Percentiles rank a stretch among this genome's conserved stretches.
Conservation (phyloP, 192 early-diverging fungal species). For the Backusella sp. region DNA sequence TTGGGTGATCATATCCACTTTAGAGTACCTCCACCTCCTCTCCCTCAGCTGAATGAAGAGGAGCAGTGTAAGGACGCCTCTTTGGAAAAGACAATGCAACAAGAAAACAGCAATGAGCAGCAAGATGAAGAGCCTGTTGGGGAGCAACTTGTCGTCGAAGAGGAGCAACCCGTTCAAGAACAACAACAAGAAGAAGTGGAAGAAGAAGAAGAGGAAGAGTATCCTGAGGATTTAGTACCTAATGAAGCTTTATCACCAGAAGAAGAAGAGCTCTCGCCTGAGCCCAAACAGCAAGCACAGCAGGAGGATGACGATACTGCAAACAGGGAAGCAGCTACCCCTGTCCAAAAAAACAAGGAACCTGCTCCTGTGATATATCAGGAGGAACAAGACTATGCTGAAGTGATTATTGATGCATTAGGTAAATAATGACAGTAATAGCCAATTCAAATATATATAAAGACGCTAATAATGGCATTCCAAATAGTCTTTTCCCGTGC, state of each 20-base stretch:
- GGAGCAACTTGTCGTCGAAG: not conserved
- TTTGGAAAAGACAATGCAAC: not conserved
- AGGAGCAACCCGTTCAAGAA: conserved; percentile 12
- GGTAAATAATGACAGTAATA: conserved; percentile 12
- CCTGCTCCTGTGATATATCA: not conserved
- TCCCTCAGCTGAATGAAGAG: not conserved
- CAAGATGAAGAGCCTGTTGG: not conserved
- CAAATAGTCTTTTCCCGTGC: conserved; percentile 46
- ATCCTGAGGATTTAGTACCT: not conserved
- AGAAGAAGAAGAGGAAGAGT: conserved; percentile 1
- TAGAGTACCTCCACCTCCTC: conserved; percentile 22
- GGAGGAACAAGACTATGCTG: conserved; percentile 36
- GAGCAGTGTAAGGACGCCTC: not conserved
- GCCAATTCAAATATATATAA: not conserved
- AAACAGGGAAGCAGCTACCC: not conserved
- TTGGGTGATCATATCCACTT: conserved; percentile 48
- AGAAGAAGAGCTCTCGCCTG: conserved; percentile 11
- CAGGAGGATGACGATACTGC: not conserved
- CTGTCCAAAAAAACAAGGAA: conserved; percentile 15
- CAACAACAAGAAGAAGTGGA: not conserved
- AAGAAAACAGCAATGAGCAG: not conserved
- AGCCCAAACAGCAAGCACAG: not conserved
- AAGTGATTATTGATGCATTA: conserved; percentile 52
- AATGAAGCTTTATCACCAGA: not conserved
- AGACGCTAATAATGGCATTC: not conserved